Conservation (phyloP, 305 asterid genomes). For the Solanum aculeatissimum region DNA sequence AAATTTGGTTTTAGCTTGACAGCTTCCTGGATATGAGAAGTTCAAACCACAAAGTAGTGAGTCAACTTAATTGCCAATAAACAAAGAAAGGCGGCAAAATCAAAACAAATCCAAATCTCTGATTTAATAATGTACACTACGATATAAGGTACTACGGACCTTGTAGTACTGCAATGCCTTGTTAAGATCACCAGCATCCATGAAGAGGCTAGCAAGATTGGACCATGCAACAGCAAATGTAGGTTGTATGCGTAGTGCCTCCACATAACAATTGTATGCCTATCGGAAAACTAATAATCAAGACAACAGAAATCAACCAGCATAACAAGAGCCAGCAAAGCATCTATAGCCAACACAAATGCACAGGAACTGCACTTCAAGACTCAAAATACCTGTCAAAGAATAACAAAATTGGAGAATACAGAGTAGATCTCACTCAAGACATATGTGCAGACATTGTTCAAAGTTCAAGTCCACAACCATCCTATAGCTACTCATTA, state of each 20-base stretch:
- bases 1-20: conserved; percentile 91
- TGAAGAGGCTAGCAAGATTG: conserved; percentile 94
- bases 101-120: background rate
- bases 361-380: background rate
- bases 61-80: background rate
- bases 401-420: background rate
- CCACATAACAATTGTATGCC: conserved; percentile 92
- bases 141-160: conserved; percentile 27
- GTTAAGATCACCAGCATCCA: conserved; percentile 92
- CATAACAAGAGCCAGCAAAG: background rate
- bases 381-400: background rate
- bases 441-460: background rate
- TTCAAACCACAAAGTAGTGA: background rate
- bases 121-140: background rate
- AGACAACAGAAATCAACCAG: background rate
- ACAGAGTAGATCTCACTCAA: background rate
- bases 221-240: conserved; percentile 99
- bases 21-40: conserved; percentile 61
- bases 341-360: background rate
- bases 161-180: conserved; percentile 94
- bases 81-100: background rate
- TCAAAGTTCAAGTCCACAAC: background rate
- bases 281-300: conserved; percentile 9
- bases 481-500: background rate
- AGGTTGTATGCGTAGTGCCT: conserved; percentile 90